Evolutionary conservation across 1,284 basidiomycete species (phyloP), one percentile per base, ranked within the genome.

Genomic region (Trichosporon faecale): DNA sequence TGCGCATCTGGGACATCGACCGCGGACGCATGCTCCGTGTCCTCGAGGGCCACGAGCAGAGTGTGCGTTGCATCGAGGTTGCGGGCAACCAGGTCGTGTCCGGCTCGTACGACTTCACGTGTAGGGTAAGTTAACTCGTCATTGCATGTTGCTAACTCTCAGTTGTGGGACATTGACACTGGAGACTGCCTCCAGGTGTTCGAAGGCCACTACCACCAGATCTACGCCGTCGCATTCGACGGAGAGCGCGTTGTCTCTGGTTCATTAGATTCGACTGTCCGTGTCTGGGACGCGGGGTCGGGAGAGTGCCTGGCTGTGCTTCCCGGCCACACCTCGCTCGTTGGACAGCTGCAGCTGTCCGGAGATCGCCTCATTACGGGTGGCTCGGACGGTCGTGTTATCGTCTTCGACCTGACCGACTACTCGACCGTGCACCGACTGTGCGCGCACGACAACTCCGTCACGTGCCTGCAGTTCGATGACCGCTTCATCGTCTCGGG

Each of bases 1-100:
- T 98, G 66, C 88, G 94, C 0, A 93, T 98, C 0, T 99, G 96
- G 96, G 92, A 99, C 81, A 88, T 99, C 65, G 91, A 92, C 79
- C 87, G 86, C 8, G 96, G 96, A 0, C 83, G 85, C 35, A 83
- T 88, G 65, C 79, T 95, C 31, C 88, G 91, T 60, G 86, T 90
- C 16, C 85, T 98, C 23, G 84, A 86, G 25, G 96, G 96, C 0
- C 96, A 99, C 81, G 85, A 87, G 49, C 86, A 90, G 68, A 93
- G 91, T 75, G 95, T 98, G 21, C 85, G 95, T 64, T 95, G 93
- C 78, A 85, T 98, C 57, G 96, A 98, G 80, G 90, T 94, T 8
- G 90, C 88, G 70, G 94, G 92, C 40, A 90, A 89, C 75, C 86
- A 85, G 74, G 90, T 91, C 18, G 93, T 93, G 37, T 94, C 92